phyloP scores from a whole-genome alignment of 257 asterid genomes.

The Forsythia suspensa region DNA sequence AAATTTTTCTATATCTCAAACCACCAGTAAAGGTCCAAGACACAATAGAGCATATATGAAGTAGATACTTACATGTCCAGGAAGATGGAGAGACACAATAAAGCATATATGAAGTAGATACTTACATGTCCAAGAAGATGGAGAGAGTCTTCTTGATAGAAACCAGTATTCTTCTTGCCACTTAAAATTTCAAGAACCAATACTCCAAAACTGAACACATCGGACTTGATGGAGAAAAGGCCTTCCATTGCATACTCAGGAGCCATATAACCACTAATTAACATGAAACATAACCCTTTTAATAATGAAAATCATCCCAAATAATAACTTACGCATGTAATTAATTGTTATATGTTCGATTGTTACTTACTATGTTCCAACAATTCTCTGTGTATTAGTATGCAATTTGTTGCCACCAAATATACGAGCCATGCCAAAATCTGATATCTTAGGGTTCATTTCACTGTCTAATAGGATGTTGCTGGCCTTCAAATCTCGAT shows the following conservation, averaged over 20 bases:
- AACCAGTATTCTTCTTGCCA: constrained; percentile 52
- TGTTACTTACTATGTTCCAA: constrained; percentile 51
- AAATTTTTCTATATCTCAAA: not conserved
- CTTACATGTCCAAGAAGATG: constrained; percentile 46
- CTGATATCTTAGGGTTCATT: constrained; percentile 52
- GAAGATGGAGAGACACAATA: constrained; percentile 31
- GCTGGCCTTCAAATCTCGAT: constrained; percentile 46
- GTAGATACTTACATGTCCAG: constrained; percentile 34
- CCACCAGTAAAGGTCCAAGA: not conserved
- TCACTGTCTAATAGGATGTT: constrained; percentile 40
- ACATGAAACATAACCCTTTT: not conserved
- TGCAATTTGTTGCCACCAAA: constrained; percentile 31
- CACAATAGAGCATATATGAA: not conserved
- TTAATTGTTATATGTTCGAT: not conserved
- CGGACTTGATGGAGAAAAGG: constrained; percentile 40
- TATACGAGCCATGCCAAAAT: constrained; percentile 52
- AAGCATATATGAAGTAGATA: not conserved
- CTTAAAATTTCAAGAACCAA: constrained; percentile 50
- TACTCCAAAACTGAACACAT: constrained; percentile 50
- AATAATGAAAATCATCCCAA: not conserved
- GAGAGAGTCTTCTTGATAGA: constrained; percentile 30
- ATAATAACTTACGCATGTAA: not conserved
- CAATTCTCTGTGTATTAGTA: constrained; percentile 34
- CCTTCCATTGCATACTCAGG: constrained; percentile 56
- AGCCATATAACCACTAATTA: constrained; percentile 46